Evolutionary conservation across 139 green algal species (phyloP).

Genomic region (Haematococcus sp.): DNA sequence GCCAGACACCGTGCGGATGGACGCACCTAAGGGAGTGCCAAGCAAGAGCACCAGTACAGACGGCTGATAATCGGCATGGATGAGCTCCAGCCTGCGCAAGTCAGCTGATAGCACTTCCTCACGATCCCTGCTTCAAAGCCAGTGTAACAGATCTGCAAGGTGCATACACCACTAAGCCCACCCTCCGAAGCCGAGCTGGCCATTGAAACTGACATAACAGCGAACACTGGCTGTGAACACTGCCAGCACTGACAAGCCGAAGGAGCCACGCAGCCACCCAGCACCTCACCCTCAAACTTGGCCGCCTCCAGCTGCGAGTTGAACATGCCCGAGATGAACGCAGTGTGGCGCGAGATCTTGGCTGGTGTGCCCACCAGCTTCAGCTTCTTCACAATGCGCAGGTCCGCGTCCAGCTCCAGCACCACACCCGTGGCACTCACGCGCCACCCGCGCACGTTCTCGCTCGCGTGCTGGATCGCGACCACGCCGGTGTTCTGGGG

Average conservation of each 20-base stretch:
- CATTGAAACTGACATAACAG: too few relatives aligned
- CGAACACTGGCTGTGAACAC: too few relatives aligned
- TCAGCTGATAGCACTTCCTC: too few relatives aligned
- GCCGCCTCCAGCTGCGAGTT: slow-evolving; percentile 62
- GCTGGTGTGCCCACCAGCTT: slow-evolving; percentile 92
- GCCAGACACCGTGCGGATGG: slow-evolving; percentile 86
- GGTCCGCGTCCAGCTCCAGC: slow-evolving; percentile 80
- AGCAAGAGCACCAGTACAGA: too few relatives aligned
- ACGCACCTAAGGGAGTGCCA: slow-evolving; percentile 89
- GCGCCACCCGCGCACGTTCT: slow-evolving; percentile 65
- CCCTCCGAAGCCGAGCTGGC: too few relatives aligned
- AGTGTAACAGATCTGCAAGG: too few relatives aligned
- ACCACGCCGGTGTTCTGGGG: slow-evolving; percentile 84
- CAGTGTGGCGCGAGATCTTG: slow-evolving; percentile 87
- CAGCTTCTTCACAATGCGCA: slow-evolving; percentile 90
- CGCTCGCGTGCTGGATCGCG: slow-evolving; percentile 52
- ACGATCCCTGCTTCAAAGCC: slow-evolving; percentile 70
- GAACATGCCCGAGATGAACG: slow-evolving; percentile 96
- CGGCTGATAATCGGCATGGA: too few relatives aligned
- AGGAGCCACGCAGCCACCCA: slow-evolving; percentile 7
- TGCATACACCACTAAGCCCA: too few relatives aligned
- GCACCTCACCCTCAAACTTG: slow-evolving; percentile 37
- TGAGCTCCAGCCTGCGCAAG: too few relatives aligned
- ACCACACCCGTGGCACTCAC: slow-evolving; percentile 92
- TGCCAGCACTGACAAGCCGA: too few relatives aligned